phyloP scores from a whole-genome alignment of 306 rosid genomes.

The Psophocarpus tetragonolobus region DNA sequence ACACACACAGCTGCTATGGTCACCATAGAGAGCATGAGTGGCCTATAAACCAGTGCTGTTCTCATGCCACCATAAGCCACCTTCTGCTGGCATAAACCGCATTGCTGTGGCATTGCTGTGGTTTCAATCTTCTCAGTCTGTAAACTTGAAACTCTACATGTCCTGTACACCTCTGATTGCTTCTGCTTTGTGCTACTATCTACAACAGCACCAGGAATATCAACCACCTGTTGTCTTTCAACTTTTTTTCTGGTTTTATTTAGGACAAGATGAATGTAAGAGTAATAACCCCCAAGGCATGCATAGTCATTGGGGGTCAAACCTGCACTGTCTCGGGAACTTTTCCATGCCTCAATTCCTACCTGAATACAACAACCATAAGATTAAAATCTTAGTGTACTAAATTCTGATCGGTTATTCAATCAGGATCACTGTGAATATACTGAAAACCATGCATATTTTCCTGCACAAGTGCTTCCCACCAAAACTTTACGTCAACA shows the following conservation, averaged over 20 bases:
- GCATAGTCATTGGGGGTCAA: conserved; percentile 80
- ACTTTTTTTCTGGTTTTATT: conserved; percentile 51
- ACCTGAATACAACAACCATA: conserved; percentile 50
- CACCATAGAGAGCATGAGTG: conserved; percentile 81
- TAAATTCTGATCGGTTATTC: neutral
- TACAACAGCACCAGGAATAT: conserved; percentile 51
- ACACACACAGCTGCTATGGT: conserved; percentile 88
- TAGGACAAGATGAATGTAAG: conserved; percentile 71
- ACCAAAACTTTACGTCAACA: neutral
- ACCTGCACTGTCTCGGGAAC: conserved; percentile 61
- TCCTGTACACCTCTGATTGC: conserved; percentile 31
- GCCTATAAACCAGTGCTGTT: conserved; percentile 65
- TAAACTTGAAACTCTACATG: conserved; percentile 50
- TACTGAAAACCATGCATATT: neutral
- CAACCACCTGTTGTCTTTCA: conserved; percentile 56
- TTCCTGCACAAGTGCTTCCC: neutral
- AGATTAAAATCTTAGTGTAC: neutral
- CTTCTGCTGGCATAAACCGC: conserved; percentile 56
- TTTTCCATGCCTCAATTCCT: conserved; percentile 89
- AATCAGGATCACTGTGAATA: neutral
- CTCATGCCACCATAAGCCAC: conserved; percentile 42
- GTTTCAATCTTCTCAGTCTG: conserved; percentile 48
- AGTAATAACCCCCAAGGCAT: conserved; percentile 50
- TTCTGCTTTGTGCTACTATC: conserved; percentile 49
- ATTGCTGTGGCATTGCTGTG: conserved; percentile 28